phyloP scores from a whole-genome alignment of 345 rosid genomes.

The Schrenkiella parvula region DNA sequence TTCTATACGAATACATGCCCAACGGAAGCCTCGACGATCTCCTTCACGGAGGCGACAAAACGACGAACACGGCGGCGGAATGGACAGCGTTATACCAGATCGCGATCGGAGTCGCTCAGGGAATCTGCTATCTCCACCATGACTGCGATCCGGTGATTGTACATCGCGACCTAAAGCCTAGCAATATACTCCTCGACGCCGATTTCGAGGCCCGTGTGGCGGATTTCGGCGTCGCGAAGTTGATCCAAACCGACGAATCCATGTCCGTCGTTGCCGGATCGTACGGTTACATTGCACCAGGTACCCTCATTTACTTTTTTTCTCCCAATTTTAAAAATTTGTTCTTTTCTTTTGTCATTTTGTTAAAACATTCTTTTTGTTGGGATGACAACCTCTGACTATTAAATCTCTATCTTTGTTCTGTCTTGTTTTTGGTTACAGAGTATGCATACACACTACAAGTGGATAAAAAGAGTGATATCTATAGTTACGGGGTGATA shows the following conservation, averaged over 20 bases:
- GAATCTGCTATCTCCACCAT: conserved; percentile 96
- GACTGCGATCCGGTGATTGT: conserved; percentile 97
- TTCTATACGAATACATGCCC: conserved; percentile 94
- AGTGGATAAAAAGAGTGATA: conserved; percentile 96
- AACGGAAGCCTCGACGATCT: conserved; percentile 82
- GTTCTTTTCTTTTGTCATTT: conserved; percentile 1
- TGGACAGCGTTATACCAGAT: conserved; percentile 85
- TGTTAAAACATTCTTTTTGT: conserved; percentile 16
- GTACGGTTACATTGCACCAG: conserved; percentile 99
- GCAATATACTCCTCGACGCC: conserved; percentile 76
- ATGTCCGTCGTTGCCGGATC: conserved; percentile 99
- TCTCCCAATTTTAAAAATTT: neutral
- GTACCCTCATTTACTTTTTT: conserved; percentile 34
- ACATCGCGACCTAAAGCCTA: conserved; percentile 93
- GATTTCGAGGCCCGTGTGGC: conserved; percentile 99
- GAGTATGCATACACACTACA: conserved; percentile 94
- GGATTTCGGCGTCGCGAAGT: conserved; percentile 93
- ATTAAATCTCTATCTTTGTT: neutral
- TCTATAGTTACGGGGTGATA: conserved; percentile 92
- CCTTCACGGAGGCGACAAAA: conserved; percentile 73
- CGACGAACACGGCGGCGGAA: conserved; percentile 58
- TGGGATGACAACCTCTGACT: conserved; percentile 21
- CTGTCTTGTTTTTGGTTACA: conserved; percentile 21
- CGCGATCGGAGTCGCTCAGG: conserved; percentile 97
- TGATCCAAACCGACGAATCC: conserved; percentile 84